Evolutionary conservation across 2,329 filamentous ascomycete genomes (phyloP).

Genomic region (Atkinsonella texensis): DNA sequence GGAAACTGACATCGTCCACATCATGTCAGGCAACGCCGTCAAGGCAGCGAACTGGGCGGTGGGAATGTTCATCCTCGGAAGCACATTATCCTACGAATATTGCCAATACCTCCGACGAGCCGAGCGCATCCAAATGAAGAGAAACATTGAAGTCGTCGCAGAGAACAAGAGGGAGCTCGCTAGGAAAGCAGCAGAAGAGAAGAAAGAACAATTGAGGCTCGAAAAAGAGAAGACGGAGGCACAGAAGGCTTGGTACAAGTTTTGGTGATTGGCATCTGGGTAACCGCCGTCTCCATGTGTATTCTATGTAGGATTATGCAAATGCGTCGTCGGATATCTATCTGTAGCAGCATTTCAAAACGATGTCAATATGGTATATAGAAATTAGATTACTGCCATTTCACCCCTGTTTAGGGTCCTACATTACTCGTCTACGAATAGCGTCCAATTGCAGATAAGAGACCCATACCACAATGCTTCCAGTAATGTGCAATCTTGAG

Average conservation of each 20-base stretch:
- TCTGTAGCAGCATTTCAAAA: background rate
- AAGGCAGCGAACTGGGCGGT: constrained; percentile 77
- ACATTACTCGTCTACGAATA: too few species aligned
- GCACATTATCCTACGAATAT: constrained; percentile 69
- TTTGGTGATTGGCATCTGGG: constrained; percentile 32
- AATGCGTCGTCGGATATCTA: background rate
- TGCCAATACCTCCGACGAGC: constrained; percentile 64
- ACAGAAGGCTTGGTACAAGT: constrained; percentile 40
- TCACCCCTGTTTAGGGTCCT: background rate
- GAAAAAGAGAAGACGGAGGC: constrained; percentile 22
- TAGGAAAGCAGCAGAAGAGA: constrained; percentile 32
- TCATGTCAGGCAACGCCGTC: constrained; percentile 17
- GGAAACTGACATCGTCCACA: background rate
- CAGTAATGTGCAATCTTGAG: too few species aligned
- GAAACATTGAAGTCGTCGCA: constrained; percentile 57
- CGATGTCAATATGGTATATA: background rate
- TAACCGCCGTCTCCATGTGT: background rate
- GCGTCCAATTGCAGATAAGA: too few species aligned
- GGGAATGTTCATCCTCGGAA: constrained; percentile 57
- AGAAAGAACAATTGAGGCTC: constrained; percentile 18
- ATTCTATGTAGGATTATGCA: constrained; percentile 1
- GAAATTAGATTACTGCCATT: background rate
- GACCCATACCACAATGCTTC: too few species aligned
- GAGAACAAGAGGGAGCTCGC: constrained; percentile 39
- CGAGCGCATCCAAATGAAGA: constrained; percentile 73